phyloP scores from a whole-genome alignment of 192 early-diverging fungal genomes.

The Phycomyces blakesleeanus region DNA sequence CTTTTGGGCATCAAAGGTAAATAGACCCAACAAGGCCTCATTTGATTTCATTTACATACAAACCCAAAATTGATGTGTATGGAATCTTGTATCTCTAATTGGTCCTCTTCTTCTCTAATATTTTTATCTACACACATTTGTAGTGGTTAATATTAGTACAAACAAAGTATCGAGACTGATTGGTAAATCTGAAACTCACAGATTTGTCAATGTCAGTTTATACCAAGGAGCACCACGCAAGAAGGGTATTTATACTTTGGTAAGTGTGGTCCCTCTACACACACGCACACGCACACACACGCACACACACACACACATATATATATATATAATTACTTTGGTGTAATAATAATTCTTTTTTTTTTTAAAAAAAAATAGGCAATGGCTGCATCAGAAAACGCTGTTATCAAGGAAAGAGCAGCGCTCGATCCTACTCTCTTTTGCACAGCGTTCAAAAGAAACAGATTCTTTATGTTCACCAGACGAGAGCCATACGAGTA shows the following conservation, averaged over 20 bases:
- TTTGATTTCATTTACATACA: too few relatives aligned
- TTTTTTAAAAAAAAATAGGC: conserved; percentile 36
- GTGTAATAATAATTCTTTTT: not conserved
- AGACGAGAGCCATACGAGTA: conserved; percentile 78
- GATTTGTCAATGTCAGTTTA: conserved; percentile 85
- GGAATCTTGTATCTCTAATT: too few relatives aligned
- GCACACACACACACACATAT: too few relatives aligned
- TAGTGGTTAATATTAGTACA: conserved; percentile 76
- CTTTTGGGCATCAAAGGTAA: conserved; percentile 87
- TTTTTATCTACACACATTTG: conserved; percentile 1
- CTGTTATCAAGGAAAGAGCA: conserved; percentile 63
- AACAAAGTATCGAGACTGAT: conserved; percentile 83
- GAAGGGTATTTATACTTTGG: conserved; percentile 70
- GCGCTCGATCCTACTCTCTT: conserved; percentile 82
- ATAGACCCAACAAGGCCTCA: too few relatives aligned
- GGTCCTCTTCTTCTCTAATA: too few relatives aligned
- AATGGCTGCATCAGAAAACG: conserved; percentile 86
- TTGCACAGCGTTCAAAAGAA: conserved; percentile 84
- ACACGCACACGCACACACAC: too few relatives aligned
- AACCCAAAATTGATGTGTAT: too few relatives aligned
- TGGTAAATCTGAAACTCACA: conserved; percentile 88
- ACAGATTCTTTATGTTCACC: conserved; percentile 94
- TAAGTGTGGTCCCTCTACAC: conserved; percentile 32
- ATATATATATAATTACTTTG: too few relatives aligned
- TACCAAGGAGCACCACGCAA: conserved; percentile 88